Evolutionary conservation across 768 basidiomycete species (phyloP).

Genomic region (Lactarius tabidus): DNA sequence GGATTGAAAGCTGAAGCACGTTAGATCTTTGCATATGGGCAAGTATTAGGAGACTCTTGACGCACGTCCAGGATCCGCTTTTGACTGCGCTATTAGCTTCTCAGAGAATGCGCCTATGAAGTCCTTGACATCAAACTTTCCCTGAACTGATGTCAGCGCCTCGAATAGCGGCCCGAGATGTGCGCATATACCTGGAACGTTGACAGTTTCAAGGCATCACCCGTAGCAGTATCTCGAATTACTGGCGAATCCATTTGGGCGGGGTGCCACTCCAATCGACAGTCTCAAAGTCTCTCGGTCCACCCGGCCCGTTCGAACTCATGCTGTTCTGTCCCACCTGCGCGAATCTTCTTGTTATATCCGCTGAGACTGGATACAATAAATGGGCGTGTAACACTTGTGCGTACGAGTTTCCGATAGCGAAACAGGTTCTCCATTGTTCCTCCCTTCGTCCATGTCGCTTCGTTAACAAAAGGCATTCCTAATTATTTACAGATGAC

Average conservation of each 20-base stretch:
- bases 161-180: background rate
- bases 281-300: background rate
- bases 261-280: background rate
- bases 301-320: background rate
- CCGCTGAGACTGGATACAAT: slow-evolving; percentile 73
- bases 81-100: slow-evolving; percentile 82
- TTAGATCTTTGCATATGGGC: background rate
- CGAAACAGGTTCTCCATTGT: slow-evolving; percentile 56
- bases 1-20: slow-evolving; percentile 77
- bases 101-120: slow-evolving; percentile 85
- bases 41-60: slow-evolving; percentile 32
- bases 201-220: slow-evolving; percentile 13
- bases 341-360: slow-evolving; percentile 80
- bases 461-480: background rate
- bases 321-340: slow-evolving; percentile 98
- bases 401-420: slow-evolving; percentile 92
- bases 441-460: slow-evolving; percentile 16
- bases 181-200: slow-evolving; percentile 22
- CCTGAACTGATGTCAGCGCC: slow-evolving; percentile 39
- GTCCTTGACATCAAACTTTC: slow-evolving; percentile 89
- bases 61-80: slow-evolving; percentile 75
- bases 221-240: background rate
- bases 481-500: slow-evolving; percentile 64
- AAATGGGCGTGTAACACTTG: slow-evolving; percentile 94
- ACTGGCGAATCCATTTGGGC: slow-evolving; percentile 6